phyloP scores from a whole-genome alignment of 345 rosid species.

The Eucalyptus viminalis region DNA sequence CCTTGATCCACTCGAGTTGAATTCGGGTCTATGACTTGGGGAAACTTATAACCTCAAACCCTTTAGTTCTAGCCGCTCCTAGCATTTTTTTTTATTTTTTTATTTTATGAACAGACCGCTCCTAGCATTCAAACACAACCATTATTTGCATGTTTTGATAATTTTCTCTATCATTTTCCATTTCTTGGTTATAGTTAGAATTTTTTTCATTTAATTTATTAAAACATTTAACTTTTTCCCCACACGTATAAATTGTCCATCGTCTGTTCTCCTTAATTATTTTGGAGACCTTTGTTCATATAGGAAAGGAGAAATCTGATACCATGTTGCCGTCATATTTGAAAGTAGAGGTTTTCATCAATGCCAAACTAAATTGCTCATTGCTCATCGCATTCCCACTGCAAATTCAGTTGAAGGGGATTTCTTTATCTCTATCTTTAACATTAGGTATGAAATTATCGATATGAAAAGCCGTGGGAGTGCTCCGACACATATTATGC shows the following conservation, averaged over 20 bases:
- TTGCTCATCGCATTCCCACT: neutral
- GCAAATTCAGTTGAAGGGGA: neutral
- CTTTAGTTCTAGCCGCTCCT: too few species aligned
- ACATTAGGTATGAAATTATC: neutral
- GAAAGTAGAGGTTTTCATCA: neutral
- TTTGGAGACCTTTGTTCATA: neutral
- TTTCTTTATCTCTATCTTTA: neutral
- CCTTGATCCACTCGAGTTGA: too few species aligned
- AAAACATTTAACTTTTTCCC: neutral
- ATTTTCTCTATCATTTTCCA: too few species aligned
- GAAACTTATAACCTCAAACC: too few species aligned
- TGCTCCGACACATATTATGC: neutral
- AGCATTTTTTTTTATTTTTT: too few species aligned
- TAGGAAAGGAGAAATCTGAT: neutral
- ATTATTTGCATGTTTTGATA: too few species aligned
- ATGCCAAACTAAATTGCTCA: neutral
- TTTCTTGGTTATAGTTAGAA: neutral
- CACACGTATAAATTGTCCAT: neutral
- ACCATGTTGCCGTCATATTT: neutral
- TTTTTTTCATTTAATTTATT: too few species aligned
- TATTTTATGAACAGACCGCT: too few species aligned
- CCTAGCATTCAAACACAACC: too few species aligned
- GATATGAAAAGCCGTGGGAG: neutral
- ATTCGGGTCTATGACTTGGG: accelerated
- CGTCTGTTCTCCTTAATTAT: neutral